Evolutionary conservation across 257 asterid genomes (phyloP).

Genomic region (Solanum chiquidenum): DNA sequence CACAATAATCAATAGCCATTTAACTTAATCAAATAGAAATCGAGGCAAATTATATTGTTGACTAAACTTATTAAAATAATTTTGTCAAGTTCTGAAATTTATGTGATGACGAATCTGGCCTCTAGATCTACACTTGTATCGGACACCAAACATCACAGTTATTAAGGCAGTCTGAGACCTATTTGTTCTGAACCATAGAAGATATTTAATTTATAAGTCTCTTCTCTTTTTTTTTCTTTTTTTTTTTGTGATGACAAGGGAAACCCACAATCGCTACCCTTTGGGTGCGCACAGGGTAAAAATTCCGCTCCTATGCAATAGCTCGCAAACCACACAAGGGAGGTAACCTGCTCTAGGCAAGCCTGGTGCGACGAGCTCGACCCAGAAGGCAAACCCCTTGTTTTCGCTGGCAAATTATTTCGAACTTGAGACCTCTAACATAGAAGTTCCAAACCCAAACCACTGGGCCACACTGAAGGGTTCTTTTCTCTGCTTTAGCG

Average conservation of each 20-base stretch:
- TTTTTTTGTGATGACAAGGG: too few species aligned
- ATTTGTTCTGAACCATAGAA: not conserved
- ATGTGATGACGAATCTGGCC: not conserved
- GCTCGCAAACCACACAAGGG: too few species aligned
- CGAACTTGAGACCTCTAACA: too few species aligned
- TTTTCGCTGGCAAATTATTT: too few species aligned
- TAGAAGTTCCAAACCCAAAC: too few species aligned
- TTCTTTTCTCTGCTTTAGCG: not conserved
- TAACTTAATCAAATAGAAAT: not conserved
- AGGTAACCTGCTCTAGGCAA: too few species aligned
- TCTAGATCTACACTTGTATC: not conserved
- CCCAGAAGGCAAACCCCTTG: too few species aligned
- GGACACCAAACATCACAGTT: not conserved
- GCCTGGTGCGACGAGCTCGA: too few species aligned
- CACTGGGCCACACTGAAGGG: too few species aligned
- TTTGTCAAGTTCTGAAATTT: not conserved
- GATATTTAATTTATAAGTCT: not conserved
- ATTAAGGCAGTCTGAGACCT: not conserved
- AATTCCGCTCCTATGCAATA: too few species aligned
- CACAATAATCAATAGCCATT: not conserved
- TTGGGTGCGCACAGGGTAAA: too few species aligned
- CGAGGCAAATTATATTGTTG: not conserved
- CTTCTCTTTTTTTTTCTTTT: not conserved
- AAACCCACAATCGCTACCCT: too few species aligned
- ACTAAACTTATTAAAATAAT: not conserved